A percentile compares a stretch with the other conserved stretches of the same genome.
These are phyloP conservation scores for Talaromyces proteolyticus DNA, from an alignment of 495 filamentous ascomycete genomes.

Conservation along the genomic window DNA sequence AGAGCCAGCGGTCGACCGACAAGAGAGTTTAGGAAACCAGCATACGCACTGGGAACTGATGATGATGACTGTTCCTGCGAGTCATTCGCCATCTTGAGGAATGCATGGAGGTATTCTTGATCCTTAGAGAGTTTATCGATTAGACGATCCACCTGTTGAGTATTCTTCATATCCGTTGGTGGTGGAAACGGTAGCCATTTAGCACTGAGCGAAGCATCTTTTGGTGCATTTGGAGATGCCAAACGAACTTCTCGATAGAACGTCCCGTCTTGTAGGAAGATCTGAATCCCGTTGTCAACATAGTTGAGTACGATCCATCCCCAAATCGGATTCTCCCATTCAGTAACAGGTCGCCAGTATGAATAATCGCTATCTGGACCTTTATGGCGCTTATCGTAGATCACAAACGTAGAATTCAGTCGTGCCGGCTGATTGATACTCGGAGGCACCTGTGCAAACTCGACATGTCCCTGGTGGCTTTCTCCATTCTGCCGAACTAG, in stretches of 20 bases:
- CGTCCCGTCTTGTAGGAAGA: conserved; percentile 41
- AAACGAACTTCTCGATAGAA: conserved; percentile 46
- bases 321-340: conserved; percentile 47
- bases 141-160: too few relatives aligned
- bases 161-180: too few relatives aligned
- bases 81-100: conserved; percentile 29
- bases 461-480: too few relatives aligned
- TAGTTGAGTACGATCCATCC: conserved; percentile 52
- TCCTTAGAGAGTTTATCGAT: conserved; percentile 15
- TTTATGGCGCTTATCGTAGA: too few relatives aligned
- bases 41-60: conserved; percentile 31
- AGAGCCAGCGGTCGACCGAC: conserved; percentile 45
- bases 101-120: conserved; percentile 26
- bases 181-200: too few relatives aligned
- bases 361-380: not conserved
- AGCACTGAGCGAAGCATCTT: too few relatives aligned
- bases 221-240: too few relatives aligned
- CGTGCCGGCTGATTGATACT: conserved; percentile 43
- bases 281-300: conserved; percentile 37
- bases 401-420: conserved; percentile 33
- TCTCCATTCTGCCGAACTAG: too few relatives aligned
- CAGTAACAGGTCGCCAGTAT: conserved; percentile 10
- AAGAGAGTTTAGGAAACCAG: conserved; percentile 24
- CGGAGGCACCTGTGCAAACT: conserved; percentile 40
- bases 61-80: conserved; percentile 10